Base-by-base conservation (phyloP, 2,329 filamentous ascomycete genomes). In the Lecanicillium sp. region DNA sequence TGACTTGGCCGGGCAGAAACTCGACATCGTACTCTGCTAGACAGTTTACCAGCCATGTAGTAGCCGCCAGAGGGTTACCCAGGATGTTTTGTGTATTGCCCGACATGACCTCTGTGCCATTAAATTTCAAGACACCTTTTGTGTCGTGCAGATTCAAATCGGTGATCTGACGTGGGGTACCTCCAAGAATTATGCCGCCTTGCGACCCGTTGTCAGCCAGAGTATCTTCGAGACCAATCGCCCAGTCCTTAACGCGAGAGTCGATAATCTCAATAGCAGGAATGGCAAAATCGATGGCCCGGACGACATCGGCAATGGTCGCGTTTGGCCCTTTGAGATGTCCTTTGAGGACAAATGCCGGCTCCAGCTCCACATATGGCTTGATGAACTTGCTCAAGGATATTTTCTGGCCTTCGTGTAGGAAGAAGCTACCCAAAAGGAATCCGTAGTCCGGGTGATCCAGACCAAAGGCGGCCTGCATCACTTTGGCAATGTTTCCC, bases 401-500 rank as follows among this genome's bases (percentile, higher is more conserved):
- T 19, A 55, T 40, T 22, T 42, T 47, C 4, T 46, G 41, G 29
- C 51, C 53, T 35, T 55, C 51, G 33, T 54, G 51, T 11, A 39
- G 14, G 41, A 54, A 55, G 22, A 42, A 42, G 17, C 49, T 54
- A 15, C 45, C 47, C 4, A 54, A 40, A 7, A 53, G 42, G 43
- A 51, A 54, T 27, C 52, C 51, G 17, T 55, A 53, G 34, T 54
- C 52, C 6, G 53, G 53, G 18, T 51, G 48, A 33, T 52, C 52
- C 8, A 55, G 45, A 4, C 51, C 50, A 32, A 54, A 54, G 10
- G 52, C 52, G 15, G 47, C 49, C 34, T 54, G 52, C 51, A 54
- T 55, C 19, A 54, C 53, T 39, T 54, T 54, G n/a, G 49, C 52
- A 35, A 55, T 53, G 38, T 55, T 54, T 31, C 52, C 48, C n/a